Conservation (phyloP, 208 protist genomes). For the Jaenimonas drosophilae region DNA sequence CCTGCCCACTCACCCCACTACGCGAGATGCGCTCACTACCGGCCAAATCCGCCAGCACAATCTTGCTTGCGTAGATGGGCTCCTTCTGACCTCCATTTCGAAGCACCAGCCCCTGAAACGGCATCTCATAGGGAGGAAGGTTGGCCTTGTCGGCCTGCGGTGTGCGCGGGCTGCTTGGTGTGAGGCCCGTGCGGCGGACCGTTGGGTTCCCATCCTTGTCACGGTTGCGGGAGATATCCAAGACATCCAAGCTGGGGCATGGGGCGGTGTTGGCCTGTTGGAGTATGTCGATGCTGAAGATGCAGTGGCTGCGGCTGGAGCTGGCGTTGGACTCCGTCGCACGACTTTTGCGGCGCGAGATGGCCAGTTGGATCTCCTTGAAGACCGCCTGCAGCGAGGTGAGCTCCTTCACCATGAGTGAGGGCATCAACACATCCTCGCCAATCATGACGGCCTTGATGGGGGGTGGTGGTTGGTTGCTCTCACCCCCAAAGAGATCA, state of each 20-base stretch:
- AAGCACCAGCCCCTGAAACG: constrained; percentile 63
- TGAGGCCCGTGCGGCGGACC: not conserved
- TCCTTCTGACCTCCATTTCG: constrained; percentile 59
- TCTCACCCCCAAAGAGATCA: constrained; percentile 63
- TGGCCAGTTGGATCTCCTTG: constrained; percentile 65
- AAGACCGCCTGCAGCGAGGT: constrained; percentile 51
- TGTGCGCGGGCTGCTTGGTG: constrained; percentile 5
- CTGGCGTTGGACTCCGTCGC: constrained; percentile 78
- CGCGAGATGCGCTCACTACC: constrained; percentile 81
- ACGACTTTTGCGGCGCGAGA: constrained; percentile 49
- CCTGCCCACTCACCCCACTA: constrained; percentile 49
- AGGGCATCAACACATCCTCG: constrained; percentile 58
- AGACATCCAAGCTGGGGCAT: constrained; percentile 41
- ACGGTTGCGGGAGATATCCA: constrained; percentile 16
- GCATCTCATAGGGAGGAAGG: constrained; percentile 42
- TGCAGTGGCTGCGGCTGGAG: constrained; percentile 86
- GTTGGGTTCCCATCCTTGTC: constrained; percentile 15
- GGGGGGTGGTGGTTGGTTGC: constrained; percentile 29
- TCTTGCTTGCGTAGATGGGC: constrained; percentile 71
- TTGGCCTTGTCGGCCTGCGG: constrained; percentile 4
- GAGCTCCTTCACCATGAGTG: constrained; percentile 56
- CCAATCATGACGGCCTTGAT: constrained; percentile 77
- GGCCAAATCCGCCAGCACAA: constrained; percentile 90
- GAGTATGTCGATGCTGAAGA: constrained; percentile 87
- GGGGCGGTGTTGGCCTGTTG: constrained; percentile 64